phyloP scores from a whole-genome alignment of 1,284 basidiomycete species.

The Pholiota adiposa region DNA sequence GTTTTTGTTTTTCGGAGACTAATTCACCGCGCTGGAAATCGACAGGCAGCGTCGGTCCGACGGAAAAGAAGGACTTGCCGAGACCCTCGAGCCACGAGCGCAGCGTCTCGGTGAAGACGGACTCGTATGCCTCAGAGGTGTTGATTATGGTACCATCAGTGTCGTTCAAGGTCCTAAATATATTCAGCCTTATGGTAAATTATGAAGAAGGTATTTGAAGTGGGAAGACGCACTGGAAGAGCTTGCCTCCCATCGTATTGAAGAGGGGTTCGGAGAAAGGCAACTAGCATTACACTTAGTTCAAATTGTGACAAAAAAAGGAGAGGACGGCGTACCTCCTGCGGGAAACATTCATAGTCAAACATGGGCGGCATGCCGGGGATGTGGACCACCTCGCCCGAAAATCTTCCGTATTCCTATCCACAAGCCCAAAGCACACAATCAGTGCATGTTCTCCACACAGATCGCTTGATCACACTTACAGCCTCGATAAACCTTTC shows the following conservation, averaged over 20 bases:
- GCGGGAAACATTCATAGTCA: background rate
- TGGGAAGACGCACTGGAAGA: background rate
- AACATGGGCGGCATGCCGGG: conserved; percentile 4
- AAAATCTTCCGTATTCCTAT: background rate
- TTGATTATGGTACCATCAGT: conserved; percentile 1
- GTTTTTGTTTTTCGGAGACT: background rate
- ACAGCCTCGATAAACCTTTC: conserved; percentile 4
- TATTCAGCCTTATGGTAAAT: background rate
- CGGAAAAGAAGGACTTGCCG: background rate
- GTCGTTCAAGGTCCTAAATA: background rate
- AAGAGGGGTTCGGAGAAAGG: conserved; percentile 1
- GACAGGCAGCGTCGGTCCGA: background rate
- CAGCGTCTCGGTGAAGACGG: conserved; percentile 1
- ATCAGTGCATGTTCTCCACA: too few relatives aligned
- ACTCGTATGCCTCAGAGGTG: conserved; percentile 3
- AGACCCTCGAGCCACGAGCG: conserved; percentile 1
- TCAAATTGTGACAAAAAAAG: background rate
- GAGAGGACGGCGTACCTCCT: background rate
- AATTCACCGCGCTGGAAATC: background rate
- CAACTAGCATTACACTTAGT: background rate
- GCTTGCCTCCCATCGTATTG: conserved; percentile 1
- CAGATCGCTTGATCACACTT: too few relatives aligned
- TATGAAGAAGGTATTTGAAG: background rate
- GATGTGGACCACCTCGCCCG: background rate
- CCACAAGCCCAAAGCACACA: background rate